Evolutionary conservation across 768 basidiomycete species (phyloP).

Genomic region (Leccinum longicurvipes): DNA sequence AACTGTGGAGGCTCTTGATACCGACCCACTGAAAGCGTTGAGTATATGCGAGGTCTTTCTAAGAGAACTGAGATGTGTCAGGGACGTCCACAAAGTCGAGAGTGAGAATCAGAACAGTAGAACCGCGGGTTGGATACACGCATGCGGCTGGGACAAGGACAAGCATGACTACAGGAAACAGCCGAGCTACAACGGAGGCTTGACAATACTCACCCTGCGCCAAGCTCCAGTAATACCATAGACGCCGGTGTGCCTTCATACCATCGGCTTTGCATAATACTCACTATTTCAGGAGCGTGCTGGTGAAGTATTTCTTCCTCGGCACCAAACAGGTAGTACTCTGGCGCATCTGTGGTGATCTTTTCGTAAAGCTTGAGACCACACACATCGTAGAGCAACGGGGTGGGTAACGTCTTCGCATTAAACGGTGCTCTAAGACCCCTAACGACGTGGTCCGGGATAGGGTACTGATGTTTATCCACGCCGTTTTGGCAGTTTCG

Average conservation of each 20-base stretch:
- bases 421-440: constrained; percentile 56
- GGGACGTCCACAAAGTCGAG: neutral
- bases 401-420: constrained; percentile 68
- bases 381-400: constrained; percentile 81
- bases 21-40: constrained; percentile 58
- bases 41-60: constrained; percentile 88
- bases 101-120: neutral
- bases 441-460: constrained; percentile 45
- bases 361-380: constrained; percentile 86
- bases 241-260: constrained; percentile 36
- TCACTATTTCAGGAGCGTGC: constrained; percentile 72
- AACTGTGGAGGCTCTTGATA: constrained; percentile 32
- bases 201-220: constrained; percentile 71
- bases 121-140: neutral
- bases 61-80: constrained; percentile 54
- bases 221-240: constrained; percentile 81
- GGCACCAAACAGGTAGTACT: constrained; percentile 89
- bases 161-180: neutral
- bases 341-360: constrained; percentile 71
- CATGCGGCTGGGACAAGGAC: neutral
- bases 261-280: constrained; percentile 53
- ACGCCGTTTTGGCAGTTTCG: constrained; percentile 11
- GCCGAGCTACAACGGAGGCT: neutral
- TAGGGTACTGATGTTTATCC: constrained; percentile 24
- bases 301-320: constrained; percentile 82